A percentile compares a stretch with the other conserved stretches of the same genome.
Conservation (phyloP, 78 protist genomes). For the Diacronema lutheri region DNA sequence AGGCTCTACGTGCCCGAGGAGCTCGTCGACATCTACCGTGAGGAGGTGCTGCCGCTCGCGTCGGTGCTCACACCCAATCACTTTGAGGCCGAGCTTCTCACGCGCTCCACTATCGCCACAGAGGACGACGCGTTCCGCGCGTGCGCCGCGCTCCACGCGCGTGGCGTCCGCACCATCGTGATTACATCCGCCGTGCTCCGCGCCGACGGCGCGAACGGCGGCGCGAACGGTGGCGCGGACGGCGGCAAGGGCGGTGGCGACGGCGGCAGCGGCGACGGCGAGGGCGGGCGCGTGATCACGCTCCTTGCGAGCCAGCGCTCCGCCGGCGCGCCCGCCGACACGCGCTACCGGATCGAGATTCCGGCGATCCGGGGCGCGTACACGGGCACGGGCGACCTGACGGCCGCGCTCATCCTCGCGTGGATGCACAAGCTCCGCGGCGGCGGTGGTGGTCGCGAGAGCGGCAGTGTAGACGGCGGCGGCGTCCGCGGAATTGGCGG, state of each 20-base stretch:
- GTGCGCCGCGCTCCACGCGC: conserved; percentile 44
- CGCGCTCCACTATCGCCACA: conserved; percentile 41
- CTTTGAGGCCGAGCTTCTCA: conserved; percentile 66
- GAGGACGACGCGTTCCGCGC: conserved; percentile 50
- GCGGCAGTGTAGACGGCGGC: no score
- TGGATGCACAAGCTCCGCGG: background rate
- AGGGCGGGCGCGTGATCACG: background rate
- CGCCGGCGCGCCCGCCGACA: background rate
- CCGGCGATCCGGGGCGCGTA: conserved; percentile 42
- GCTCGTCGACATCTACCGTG: conserved; percentile 11
- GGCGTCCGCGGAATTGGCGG: no score
- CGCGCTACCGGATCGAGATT: conserved; percentile 28
- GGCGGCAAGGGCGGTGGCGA: no score
- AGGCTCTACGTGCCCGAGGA: conserved; percentile 64
- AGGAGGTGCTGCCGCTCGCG: conserved; percentile 33
- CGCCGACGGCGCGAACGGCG: background rate
- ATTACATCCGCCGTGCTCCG: conserved; percentile 48
- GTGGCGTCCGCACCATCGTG: conserved; percentile 56
- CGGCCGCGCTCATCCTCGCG: background rate
- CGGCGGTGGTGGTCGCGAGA: no score
- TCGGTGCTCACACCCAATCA: conserved; percentile 73
- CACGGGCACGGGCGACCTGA: conserved; percentile 82
- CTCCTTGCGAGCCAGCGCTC: background rate
- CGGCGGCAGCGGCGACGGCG: background rate
- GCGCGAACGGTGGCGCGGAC: no score